phyloP scores from a whole-genome alignment of 2,329 filamentous ascomycete genomes.

The Aulographum hederae region DNA sequence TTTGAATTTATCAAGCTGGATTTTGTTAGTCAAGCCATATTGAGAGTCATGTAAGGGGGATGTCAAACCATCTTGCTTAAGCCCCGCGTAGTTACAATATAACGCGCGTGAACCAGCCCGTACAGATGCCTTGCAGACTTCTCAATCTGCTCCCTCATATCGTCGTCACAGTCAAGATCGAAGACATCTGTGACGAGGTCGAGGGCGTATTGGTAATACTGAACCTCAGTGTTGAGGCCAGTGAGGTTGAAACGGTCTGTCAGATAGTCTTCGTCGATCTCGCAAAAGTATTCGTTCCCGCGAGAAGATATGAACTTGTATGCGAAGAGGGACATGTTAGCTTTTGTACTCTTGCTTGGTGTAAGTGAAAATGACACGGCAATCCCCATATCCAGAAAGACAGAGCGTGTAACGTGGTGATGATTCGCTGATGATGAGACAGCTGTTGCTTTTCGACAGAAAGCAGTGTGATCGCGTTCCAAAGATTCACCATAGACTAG shows the following conservation, averaged over 20 bases:
- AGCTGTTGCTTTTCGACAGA: no score
- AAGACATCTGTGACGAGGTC: slow-evolving; percentile 97
- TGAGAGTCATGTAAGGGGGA: neutral
- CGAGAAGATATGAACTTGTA: slow-evolving; percentile 86
- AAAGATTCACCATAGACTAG: no score
- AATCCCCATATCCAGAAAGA: no score
- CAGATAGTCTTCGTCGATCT: slow-evolving; percentile 97
- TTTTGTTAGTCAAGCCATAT: slow-evolving; percentile 5
- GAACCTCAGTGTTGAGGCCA: slow-evolving; percentile 88
- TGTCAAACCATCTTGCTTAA: slow-evolving; percentile 78
- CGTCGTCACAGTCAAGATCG: slow-evolving; percentile 95
- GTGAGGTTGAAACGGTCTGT: slow-evolving; percentile 97
- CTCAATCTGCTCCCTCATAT: slow-evolving; percentile 95
- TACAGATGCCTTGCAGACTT: slow-evolving; percentile 93
- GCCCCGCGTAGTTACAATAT: slow-evolving; percentile 89
- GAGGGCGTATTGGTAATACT: slow-evolving; percentile 97
- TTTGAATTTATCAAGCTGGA: slow-evolving; percentile 93
- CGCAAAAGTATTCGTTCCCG: slow-evolving; percentile 98
- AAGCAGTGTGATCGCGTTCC: no score
- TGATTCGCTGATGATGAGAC: no score
- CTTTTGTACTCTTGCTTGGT: neutral
- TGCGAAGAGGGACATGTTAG: neutral
- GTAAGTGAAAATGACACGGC: no score
- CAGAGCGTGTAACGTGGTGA: no score
- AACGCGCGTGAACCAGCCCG: slow-evolving; percentile 85